Base-by-base conservation (phyloP, 495 filamentous ascomycete genomes). In the Penicillium lagena region DNA sequence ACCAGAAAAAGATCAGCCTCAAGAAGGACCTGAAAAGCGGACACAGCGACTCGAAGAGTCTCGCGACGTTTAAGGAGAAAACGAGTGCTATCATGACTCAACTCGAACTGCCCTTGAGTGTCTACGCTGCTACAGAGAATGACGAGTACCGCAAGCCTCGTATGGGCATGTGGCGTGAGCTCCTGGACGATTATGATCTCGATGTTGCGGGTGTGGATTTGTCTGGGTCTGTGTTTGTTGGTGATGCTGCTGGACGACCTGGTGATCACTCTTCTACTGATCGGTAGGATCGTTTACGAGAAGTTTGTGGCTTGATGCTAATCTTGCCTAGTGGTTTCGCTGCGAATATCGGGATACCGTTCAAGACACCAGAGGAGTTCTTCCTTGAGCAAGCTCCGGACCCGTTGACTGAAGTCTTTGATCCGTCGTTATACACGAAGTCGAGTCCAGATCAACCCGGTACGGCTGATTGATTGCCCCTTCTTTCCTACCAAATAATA, bases 331-430 rank as follows among this genome's bases (percentile, higher is more conserved):
- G 60, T 22, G 83, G 94, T 43, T 85, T 96, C 45, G 89, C 94
- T 15, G 66, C 78, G 9, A 97, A 97, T 57, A 68, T 89, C 5
- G 83, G 83, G 0, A 82, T 97, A 49, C 54, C 70, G 12, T 99
- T 90, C 60, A 67, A 81, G 42, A 95, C 89, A 0, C 91, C 93
- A 0, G 94, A 97, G 53, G 90, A 95, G 55, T 94, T 83, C 68
- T 97, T 96, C 55, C 73, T 93, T 12, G 71, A 75, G 1, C 75
- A 86, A 45, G 48, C 71, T 13, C 72, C 83, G 0, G 69, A 79
- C 40, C 73, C 81, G 2, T 87, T 86, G 50, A 59, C 61, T 5
- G 71, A 83, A 35, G 68, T 78, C 1, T 95, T 96, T 49, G 80
- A 95, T 44, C 79, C 83, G 22, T 49, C 62, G 9, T 47, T 49